phyloP scores from a whole-genome alignment of 352 stramenopile species.

The Globisporangium middletonii region DNA sequence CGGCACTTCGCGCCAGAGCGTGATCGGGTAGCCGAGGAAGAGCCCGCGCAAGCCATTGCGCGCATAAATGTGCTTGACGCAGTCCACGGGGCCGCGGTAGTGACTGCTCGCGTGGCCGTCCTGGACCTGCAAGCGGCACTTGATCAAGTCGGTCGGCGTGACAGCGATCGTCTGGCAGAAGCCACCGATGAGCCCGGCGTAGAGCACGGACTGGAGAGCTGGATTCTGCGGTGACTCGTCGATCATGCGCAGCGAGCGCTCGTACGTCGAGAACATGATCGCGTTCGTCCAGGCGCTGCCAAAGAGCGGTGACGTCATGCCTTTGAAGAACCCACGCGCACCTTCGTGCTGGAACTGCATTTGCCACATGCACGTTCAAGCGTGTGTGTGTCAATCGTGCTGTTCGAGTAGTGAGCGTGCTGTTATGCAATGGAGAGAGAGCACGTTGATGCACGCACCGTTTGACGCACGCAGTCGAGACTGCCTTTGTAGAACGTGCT shows the following conservation, averaged over 20 bases:
- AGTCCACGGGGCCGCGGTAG: conserved; percentile 68
- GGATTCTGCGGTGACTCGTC: conserved; percentile 46
- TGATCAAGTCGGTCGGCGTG: conserved; percentile 77
- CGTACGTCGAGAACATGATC: conserved; percentile 82
- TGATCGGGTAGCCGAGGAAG: conserved; percentile 72
- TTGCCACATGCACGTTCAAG: neutral
- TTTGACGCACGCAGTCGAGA: conserved; percentile 39
- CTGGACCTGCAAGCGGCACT: conserved; percentile 78
- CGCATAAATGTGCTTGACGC: conserved; percentile 66
- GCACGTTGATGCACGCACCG: conserved; percentile 14
- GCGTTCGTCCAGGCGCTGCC: conserved; percentile 82
- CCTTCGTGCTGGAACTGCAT: conserved; percentile 63
- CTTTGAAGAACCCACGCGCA: conserved; percentile 77
- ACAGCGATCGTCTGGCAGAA: conserved; percentile 76
- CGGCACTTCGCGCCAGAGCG: conserved; percentile 68
- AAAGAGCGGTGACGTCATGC: conserved; percentile 74
- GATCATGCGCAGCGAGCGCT: conserved; percentile 58
- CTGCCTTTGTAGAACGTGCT: conserved; percentile 46
- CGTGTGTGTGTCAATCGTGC: neutral
- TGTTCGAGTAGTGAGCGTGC: too few species aligned
- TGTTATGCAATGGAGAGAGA: too few species aligned
- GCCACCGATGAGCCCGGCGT: conserved; percentile 57
- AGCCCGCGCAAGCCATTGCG: conserved; percentile 48
- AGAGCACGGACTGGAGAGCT: conserved; percentile 62
- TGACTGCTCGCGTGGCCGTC: conserved; percentile 52